Conservation (phyloP, 2,329 filamentous ascomycete species). For the Grosmannia serpens region DNA sequence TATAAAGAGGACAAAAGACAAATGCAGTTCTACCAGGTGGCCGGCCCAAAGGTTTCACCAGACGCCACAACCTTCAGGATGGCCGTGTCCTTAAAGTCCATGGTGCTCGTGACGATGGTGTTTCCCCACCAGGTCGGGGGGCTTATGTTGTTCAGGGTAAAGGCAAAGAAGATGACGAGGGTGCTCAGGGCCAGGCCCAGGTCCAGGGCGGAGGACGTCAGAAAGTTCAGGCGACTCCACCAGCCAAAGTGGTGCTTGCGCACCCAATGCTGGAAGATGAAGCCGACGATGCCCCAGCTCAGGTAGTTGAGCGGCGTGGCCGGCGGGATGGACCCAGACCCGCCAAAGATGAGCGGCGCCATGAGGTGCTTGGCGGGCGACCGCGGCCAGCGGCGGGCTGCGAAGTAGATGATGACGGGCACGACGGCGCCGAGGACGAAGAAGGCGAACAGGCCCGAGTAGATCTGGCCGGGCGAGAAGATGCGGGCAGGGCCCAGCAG, state of each 20-base stretch:
- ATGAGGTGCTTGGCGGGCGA: constrained; percentile 42
- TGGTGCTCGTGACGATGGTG: constrained; percentile 41
- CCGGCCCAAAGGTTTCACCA: constrained; percentile 52
- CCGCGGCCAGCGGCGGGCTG: constrained; percentile 36
- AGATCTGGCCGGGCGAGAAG: constrained; percentile 51
- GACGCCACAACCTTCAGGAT: constrained; percentile 39
- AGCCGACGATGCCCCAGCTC: constrained; percentile 61
- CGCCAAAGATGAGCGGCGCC: constrained; percentile 52
- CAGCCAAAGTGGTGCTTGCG: constrained; percentile 52
- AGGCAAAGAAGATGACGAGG: constrained; percentile 58
- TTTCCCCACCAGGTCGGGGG: constrained; percentile 64
- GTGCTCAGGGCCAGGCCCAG: constrained; percentile 56
- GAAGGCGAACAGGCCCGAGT: constrained; percentile 48
- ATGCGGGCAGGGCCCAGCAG: constrained; percentile 52
- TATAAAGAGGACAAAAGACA: not conserved
- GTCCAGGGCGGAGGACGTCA: constrained; percentile 59
- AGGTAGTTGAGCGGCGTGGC: constrained; percentile 66
- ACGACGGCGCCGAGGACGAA: constrained; percentile 43
- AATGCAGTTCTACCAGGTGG: constrained; percentile 29
- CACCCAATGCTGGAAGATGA: constrained; percentile 58
- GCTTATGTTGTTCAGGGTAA: constrained; percentile 50
- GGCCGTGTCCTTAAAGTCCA: constrained; percentile 50
- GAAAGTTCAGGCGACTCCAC: constrained; percentile 66
- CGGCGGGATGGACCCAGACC: constrained; percentile 45
- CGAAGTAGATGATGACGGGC: constrained; percentile 40